Percentiles rank a stretch among this genome's conserved stretches.
Evolutionary conservation across 179 eudicot species (phyloP).

Genomic region (Patellifolia procumbens): DNA sequence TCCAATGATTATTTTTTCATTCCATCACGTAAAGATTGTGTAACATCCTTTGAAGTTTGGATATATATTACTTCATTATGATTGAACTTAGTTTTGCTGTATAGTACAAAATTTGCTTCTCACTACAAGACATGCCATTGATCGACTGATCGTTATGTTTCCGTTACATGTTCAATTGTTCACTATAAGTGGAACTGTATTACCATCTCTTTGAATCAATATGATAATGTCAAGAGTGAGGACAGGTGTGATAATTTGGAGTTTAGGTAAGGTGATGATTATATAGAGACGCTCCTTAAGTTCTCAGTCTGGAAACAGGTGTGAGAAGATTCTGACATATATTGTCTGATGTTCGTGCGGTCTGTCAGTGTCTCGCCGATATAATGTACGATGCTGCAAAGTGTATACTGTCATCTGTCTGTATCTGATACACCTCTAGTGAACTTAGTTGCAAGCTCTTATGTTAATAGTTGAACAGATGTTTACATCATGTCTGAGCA

Average conservation of each 20-base stretch:
- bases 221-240: neutral
- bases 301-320: neutral
- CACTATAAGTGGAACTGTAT: neutral
- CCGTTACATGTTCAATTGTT: too few relatives aligned
- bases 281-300: too few relatives aligned
- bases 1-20: neutral
- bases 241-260: neutral
- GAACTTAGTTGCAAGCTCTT: neutral
- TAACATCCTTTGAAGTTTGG: neutral
- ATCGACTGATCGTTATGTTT: too few relatives aligned
- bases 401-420: neutral
- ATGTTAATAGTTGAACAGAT: too few relatives aligned
- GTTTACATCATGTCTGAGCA: neutral
- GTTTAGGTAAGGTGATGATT: too few relatives aligned
- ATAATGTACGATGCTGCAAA: constrained; percentile 4
- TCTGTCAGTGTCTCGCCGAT: neutral
- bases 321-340: neutral
- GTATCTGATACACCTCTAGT: neutral
- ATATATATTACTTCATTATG: neutral
- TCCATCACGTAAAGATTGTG: neutral
- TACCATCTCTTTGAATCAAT: neutral
- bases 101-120: neutral
- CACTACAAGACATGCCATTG: too few relatives aligned
- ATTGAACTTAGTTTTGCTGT: neutral
- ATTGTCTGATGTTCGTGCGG: neutral